phyloP scores from a whole-genome alignment of 805 yeast genomes.

The Candida arabinofermentans region DNA sequence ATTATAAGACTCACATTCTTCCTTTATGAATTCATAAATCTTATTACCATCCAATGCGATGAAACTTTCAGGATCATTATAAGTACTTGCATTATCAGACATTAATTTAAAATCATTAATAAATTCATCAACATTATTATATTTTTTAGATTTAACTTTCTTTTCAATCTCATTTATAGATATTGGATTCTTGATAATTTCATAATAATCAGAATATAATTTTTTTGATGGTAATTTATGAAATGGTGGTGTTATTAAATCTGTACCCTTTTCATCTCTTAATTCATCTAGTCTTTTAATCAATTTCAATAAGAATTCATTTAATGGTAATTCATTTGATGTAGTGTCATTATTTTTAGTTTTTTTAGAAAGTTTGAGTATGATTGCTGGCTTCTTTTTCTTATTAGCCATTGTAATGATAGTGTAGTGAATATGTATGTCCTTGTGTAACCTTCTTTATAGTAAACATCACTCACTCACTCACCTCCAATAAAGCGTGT shows the following conservation, averaged over 20 bases:
- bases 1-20: constrained; percentile 38
- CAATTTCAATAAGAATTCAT: constrained; percentile 31
- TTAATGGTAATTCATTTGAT: too few species aligned
- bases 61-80: constrained; percentile 62
- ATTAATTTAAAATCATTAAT: constrained; percentile 60
- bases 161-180: constrained; percentile 63
- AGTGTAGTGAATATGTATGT: background rate
- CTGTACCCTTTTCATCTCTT: constrained; percentile 31
- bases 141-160: constrained; percentile 37
- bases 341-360: too few species aligned
- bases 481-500: too few species aligned
- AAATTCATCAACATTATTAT: constrained; percentile 40
- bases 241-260: constrained; percentile 47
- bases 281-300: constrained; percentile 31
- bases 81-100: constrained; percentile 66
- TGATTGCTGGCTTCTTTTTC: constrained; percentile 7
- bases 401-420: too few species aligned
- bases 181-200: constrained; percentile 58
- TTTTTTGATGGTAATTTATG: constrained; percentile 69
- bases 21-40: constrained; percentile 53
- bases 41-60: constrained; percentile 63
- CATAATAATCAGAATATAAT: constrained; percentile 76
- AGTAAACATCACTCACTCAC: too few species aligned
- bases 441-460: too few species aligned
- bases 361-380: constrained; percentile 15